phyloP scores from a whole-genome alignment of 495 filamentous ascomycete genomes.

The Xylaria telfairii region DNA sequence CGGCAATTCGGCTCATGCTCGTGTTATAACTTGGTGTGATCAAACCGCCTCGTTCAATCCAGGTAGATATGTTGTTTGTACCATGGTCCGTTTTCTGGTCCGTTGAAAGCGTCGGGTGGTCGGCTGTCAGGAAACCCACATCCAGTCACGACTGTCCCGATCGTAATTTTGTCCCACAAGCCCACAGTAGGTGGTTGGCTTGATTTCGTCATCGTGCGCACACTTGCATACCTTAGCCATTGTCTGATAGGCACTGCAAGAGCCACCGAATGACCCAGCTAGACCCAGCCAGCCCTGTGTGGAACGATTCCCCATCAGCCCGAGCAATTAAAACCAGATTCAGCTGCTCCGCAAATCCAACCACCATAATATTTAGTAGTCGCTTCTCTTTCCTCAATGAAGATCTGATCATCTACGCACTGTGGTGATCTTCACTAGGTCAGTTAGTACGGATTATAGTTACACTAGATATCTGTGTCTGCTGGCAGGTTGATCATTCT shows the following conservation, averaged over 20 bases:
- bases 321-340: background rate
- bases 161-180: background rate
- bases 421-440: conserved; percentile 4
- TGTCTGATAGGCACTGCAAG: no score
- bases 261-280: no score
- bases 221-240: background rate
- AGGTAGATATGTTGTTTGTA: background rate
- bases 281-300: background rate
- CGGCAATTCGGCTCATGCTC: background rate
- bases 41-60: background rate
- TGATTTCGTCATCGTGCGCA: conserved; percentile 4
- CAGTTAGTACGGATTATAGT: no score
- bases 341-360: conserved; percentile 5
- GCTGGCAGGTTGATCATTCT: background rate
- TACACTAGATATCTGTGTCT: background rate
- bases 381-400: conserved; percentile 4
- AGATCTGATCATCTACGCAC: conserved; percentile 4
- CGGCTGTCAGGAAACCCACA: background rate
- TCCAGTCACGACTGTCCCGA: background rate
- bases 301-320: conserved; percentile 3
- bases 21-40: background rate
- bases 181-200: conserved; percentile 1
- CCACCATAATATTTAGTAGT: background rate
- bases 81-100: background rate
- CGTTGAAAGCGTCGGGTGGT: background rate